phyloP scores from a whole-genome alignment of 371 early-diverging fungal species.

The Mortierella sp. region DNA sequence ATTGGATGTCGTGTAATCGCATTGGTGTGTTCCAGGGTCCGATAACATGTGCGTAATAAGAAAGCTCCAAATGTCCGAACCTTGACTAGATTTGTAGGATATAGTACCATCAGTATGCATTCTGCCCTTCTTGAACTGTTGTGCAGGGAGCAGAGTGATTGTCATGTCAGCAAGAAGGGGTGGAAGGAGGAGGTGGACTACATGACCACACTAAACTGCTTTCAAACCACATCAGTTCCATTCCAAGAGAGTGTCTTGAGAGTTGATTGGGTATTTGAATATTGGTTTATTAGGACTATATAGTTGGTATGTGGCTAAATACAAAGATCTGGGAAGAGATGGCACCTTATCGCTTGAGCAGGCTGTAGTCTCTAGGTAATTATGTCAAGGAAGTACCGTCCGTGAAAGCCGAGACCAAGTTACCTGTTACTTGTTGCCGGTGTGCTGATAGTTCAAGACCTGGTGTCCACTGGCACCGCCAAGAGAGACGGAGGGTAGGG shows the following conservation, averaged over 20 bases:
- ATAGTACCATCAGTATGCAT: no score
- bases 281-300: not conserved
- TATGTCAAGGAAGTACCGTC: no score
- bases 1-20: not conserved
- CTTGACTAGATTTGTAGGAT: no score
- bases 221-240: not conserved
- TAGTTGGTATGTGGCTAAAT: not conserved
- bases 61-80: no score
- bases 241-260: not conserved
- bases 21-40: no score
- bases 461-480: slow-evolving; percentile 19
- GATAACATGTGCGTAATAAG: no score
- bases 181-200: no score
- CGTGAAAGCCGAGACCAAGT: no score
- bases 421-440: slow-evolving; percentile 8
- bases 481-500: slow-evolving; percentile 24
- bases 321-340: not conserved
- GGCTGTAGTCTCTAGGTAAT: not conserved
- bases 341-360: not conserved
- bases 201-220: not conserved
- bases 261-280: not conserved
- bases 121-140: no score
- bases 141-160: no score
- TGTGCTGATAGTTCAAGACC: slow-evolving; percentile 21
- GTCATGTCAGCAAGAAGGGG: no score